Evolutionary conservation across 2,329 filamentous ascomycete genomes (phyloP), one percentile per base, ranked within the genome.

Genomic region (Ceratocystis smalleyi): DNA sequence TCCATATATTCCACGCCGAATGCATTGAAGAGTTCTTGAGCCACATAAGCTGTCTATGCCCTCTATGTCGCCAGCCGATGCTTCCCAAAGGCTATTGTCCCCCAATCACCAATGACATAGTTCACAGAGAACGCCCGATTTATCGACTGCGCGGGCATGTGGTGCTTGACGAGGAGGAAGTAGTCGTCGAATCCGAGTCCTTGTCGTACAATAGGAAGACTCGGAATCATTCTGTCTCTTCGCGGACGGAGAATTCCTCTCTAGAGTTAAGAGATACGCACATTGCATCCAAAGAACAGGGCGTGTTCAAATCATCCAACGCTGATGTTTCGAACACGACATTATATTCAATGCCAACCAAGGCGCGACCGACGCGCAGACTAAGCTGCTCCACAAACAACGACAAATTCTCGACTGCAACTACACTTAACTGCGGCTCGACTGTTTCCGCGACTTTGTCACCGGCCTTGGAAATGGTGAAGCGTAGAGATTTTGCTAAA

Each of bases 1-100:
- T 87, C 0, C 94, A 99, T 72, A 92, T 97, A 65, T 99, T 91
- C 74, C 92, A 99, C 69, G 87, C 89, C 0, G 86, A 88, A 68
- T 99, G 94, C 71, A 91, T 97, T 68, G 91, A 97, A 71, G 82
- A 85, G 24, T 96, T 94, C 70, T 78, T 97, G 12, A 79, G 81
- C 54, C 80, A 84, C 64, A 86, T 87, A 71, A 95, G 88, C 71
- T 95, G 89, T 19, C 79, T 96, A 1, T 99, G 94, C 71, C 92
- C 94, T 0, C 78, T 95, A 69, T 99, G 94, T 78, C 96, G 96
- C 73, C 83, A 86, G 67, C 88, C 83, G 61, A 89, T 91, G 70
- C 75, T 96, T 0, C 91, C 91, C 5, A 70, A 72, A 69, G 76
- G 89, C 0, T 83, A 83, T 70, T 85, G 83, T 64, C 85, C 86